Percentiles rank a stretch among this genome's conserved stretches.
Conservation (phyloP, 306 rosid species). For the Mimosa bimucronata region DNA sequence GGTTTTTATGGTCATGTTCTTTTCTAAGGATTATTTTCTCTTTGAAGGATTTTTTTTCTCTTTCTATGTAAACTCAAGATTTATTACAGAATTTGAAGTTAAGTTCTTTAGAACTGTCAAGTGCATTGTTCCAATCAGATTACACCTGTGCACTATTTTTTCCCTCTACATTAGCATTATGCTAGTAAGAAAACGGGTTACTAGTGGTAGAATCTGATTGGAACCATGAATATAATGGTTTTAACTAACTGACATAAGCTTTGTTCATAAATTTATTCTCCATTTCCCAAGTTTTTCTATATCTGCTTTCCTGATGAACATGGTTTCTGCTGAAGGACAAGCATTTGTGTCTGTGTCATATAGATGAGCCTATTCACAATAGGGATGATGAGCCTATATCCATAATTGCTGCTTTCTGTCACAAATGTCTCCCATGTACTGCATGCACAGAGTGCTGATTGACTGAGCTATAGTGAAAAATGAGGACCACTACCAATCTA, state of each 20-base stretch:
- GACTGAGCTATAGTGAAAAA: not conserved
- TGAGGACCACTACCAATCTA: not conserved
- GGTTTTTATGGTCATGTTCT: not conserved
- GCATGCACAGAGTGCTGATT: not conserved
- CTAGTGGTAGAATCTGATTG: no score
- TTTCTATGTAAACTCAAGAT: not conserved
- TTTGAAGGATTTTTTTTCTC: no score
- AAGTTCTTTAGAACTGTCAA: no score
- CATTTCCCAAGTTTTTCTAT: not conserved
- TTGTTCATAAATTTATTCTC: not conserved
- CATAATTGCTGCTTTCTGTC: not conserved
- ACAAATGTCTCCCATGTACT: not conserved
- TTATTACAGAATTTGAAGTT: no score
- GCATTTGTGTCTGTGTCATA: not conserved
- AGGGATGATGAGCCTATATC: not conserved
- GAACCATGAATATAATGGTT: no score
- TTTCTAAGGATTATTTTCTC: not conserved
- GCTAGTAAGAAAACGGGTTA: no score
- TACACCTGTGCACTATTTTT: no score
- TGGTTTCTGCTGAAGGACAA: not conserved
- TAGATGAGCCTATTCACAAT: not conserved
- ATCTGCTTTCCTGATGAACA: not conserved
- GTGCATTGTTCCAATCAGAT: no score
- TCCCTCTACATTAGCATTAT: no score
- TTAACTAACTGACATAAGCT: no score